These are phyloP conservation scores for Candida railenensis DNA, from an alignment of 805 yeast species.

Conservation along the genomic window DNA sequence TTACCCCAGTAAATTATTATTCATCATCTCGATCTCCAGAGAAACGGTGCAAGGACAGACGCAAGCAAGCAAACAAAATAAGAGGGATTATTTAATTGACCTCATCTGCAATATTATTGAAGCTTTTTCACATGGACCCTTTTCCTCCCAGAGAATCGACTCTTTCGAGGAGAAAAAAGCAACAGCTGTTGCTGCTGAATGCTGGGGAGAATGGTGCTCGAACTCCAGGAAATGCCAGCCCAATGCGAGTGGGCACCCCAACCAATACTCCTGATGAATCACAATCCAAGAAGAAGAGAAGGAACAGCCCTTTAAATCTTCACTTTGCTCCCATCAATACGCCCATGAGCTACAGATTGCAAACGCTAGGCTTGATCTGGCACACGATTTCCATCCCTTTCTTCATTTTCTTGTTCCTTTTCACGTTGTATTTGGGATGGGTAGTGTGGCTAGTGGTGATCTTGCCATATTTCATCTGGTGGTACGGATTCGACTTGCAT, in stretches of 20 bases:
- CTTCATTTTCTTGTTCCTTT: constrained; percentile 52
- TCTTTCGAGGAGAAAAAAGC: constrained; percentile 2
- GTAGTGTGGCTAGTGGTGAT: constrained; percentile 70
- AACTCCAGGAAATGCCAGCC: neutral
- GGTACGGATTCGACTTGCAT: constrained; percentile 55
- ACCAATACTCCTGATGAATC: neutral
- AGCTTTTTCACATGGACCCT: constrained; percentile 2
- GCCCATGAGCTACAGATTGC: constrained; percentile 57
- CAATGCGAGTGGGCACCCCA: neutral
- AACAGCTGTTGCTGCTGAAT: too few species aligned
- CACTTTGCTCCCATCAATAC: constrained; percentile 55
- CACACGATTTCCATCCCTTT: constrained; percentile 72
- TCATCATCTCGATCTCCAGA: too few species aligned
- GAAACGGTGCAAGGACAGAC: too few species aligned
- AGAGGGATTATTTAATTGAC: too few species aligned
- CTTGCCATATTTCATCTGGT: constrained; percentile 57
- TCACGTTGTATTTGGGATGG: constrained; percentile 45
- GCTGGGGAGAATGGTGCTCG: neutral
- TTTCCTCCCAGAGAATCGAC: constrained; percentile 4
- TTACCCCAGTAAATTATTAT: too few species aligned
- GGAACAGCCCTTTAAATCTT: constrained; percentile 12
- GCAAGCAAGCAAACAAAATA: too few species aligned
- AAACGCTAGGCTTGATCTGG: constrained; percentile 69
- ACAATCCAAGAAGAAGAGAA: neutral
- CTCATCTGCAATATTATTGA: too few species aligned